Evolutionary conservation across 768 basidiomycete species (phyloP).

Genomic region (Pleurotus sapidus): DNA sequence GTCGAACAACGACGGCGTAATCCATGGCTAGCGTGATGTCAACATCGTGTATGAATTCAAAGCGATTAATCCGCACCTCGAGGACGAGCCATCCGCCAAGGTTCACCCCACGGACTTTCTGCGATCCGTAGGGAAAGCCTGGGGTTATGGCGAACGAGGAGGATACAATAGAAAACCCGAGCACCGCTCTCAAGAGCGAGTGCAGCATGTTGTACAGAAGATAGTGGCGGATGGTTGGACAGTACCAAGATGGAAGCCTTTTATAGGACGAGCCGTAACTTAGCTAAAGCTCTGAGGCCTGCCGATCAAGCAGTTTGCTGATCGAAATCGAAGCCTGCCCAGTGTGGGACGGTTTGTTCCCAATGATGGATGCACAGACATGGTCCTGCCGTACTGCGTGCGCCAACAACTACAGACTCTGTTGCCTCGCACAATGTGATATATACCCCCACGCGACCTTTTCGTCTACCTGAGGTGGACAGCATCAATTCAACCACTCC

Average conservation of each 20-base stretch:
- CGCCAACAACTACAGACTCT: no score
- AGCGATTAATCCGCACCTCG: conserved; percentile 27
- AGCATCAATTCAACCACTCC: no score
- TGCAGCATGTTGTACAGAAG: neutral
- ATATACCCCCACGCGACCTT: no score
- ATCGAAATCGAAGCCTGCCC: no score
- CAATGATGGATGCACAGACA: no score
- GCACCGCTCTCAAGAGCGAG: neutral
- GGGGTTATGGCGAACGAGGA: conserved; percentile 36
- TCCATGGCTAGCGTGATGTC: conserved; percentile 54
- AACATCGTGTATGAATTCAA: no score
- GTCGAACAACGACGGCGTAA: conserved; percentile 75
- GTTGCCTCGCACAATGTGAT: no score
- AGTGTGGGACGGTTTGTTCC: no score
- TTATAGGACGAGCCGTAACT: neutral
- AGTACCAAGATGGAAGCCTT: neutral
- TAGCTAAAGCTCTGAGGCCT: neutral
- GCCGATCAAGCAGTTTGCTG: no score
- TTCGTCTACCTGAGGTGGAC: no score
- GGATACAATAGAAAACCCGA: conserved; percentile 15
- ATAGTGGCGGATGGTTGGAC: neutral
- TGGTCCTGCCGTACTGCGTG: no score
- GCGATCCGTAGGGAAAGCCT: conserved; percentile 69
- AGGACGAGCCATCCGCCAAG: conserved; percentile 61
- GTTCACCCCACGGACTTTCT: conserved; percentile 82